Conservation (phyloP, 2,329 filamentous ascomycete species). For the Colletotrichum sp. region DNA sequence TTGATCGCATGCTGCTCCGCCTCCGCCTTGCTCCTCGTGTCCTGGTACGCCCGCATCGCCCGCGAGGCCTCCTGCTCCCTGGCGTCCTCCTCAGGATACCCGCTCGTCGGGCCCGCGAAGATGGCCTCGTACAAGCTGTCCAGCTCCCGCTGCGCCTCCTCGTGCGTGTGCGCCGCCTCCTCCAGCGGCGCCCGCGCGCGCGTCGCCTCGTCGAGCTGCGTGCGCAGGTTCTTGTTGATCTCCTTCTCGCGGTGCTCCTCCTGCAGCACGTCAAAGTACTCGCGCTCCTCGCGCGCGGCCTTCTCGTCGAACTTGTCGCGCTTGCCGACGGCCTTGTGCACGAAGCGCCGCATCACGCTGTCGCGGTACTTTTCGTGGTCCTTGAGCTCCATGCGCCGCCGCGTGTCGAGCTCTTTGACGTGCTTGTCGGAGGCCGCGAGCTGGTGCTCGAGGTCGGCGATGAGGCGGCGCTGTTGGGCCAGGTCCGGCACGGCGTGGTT, state of each 20-base stretch:
- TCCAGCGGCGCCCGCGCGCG: conserved; percentile 40
- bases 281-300: conserved; percentile 58
- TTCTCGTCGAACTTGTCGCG: conserved; percentile 53
- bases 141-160: conserved; percentile 48
- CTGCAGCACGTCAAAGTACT: conserved; percentile 59
- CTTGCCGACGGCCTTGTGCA: conserved; percentile 55
- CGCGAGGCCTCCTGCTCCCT: conserved; percentile 42
- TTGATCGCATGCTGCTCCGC: conserved; percentile 45
- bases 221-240: conserved; percentile 42
- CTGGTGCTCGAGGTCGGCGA: conserved; percentile 49
- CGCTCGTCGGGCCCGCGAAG: conserved; percentile 57
- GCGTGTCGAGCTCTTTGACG: conserved; percentile 42
- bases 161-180: conserved; percentile 36
- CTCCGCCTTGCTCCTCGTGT: conserved; percentile 38
- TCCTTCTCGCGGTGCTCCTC: conserved; percentile 50
- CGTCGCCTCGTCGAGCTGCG: conserved; percentile 45
- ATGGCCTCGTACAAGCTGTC: conserved; percentile 58
- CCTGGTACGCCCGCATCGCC: conserved; percentile 41
- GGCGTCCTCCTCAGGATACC: conserved; percentile 58
- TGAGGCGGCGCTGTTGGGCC: conserved; percentile 48
- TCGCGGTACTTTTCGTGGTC: conserved; percentile 60
- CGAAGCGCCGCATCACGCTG: conserved; percentile 55
- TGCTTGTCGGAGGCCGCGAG: conserved; percentile 39
- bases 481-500: conserved; percentile 53
- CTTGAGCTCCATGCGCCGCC: conserved; percentile 51